Base-by-base conservation (phyloP, 2,329 filamentous ascomycete species). In the Alternaria solani region DNA sequence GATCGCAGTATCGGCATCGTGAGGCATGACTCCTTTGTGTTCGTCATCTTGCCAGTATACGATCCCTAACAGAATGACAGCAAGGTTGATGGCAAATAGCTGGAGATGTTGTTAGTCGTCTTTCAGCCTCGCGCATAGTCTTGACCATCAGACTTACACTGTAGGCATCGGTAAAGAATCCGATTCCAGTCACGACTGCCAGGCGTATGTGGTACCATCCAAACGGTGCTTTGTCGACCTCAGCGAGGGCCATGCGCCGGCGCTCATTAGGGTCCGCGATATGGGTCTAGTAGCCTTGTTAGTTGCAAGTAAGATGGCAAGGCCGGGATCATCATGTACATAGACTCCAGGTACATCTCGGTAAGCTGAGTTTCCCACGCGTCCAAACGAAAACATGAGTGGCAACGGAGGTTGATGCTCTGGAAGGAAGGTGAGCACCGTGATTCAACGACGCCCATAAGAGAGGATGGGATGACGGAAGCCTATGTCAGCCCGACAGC, bases 121-220 rank as follows among this genome's bases (percentile, higher is more conserved):
- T 20, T n/a, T 47, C 16, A 53, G 25, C 14, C 16, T 55, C n/a
- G 26, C 25, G 18, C 4, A 11, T 26, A 1, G 11, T n/a, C 16
- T 32, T 18, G 18, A 20, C 48, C 66, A 25, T 18, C 12, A 36
- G 14, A 48, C 46, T 48, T 64, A 75, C 71, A 65, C 67, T 72
- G 79, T 94, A 94, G 12, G 91, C 91, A 75, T 94, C 92, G 16
- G 92, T 94, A 80, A 95, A 95, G 87, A 96, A 95, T 69, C 92
- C 92, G 63, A 94, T 90, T 70, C 92, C 92, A 30, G 91, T 91
- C 25, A 94, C 91, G 8, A 91, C 81, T 55, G 91, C 86, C 59
- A 91, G 90, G 41, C 91, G 87, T 59, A 94, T 87, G 74, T 95
- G 92, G 75, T 93, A 92, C 91, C 75, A 77, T 16, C 74, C 74